These are phyloP conservation scores for Luzula sylvatica DNA, from an alignment of 176 grass and related monocot species.

Conservation along the genomic window DNA sequence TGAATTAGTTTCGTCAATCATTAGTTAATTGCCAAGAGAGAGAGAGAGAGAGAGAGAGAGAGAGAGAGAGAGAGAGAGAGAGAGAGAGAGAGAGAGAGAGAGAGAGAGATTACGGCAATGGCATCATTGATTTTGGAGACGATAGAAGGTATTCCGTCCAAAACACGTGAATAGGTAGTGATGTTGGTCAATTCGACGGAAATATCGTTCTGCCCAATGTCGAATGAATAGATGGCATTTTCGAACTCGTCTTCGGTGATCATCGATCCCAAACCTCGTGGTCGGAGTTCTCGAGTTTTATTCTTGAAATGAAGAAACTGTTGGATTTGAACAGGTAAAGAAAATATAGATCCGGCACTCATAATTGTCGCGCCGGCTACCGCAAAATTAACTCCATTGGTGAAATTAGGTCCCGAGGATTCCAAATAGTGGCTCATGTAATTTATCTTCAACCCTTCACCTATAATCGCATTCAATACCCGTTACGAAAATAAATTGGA, in stretches of 20 bases:
- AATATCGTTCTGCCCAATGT: conserved; percentile 45
- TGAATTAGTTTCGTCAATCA: background rate
- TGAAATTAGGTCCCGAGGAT: conserved; percentile 32
- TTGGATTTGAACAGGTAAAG: conserved; percentile 30
- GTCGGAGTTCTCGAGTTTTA: conserved; percentile 32
- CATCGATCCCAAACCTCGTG: conserved; percentile 21
- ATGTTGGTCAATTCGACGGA: conserved; percentile 11
- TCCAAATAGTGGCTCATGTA: conserved; percentile 48
- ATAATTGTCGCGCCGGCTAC: conserved; percentile 24
- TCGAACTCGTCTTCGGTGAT: conserved; percentile 24
- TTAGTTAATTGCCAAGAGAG: background rate
- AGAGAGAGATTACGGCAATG: conserved; percentile 20
- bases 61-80: no score
- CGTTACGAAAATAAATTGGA: background rate
- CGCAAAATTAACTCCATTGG: conserved; percentile 49
- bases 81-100: background rate
- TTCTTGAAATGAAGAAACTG: conserved; percentile 55
- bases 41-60: background rate
- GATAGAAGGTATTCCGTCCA: conserved; percentile 12
- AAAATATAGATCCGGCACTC: background rate
- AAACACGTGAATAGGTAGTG: conserved; percentile 13
- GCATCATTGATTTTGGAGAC: conserved; percentile 25
- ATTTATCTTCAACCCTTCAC: conserved; percentile 32
- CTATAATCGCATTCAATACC: conserved; percentile 7
- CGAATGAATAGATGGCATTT: conserved; percentile 29